These are phyloP conservation scores for Podaxis pistillaris DNA, from an alignment of 768 basidiomycete genomes.

Conservation along the genomic window DNA sequence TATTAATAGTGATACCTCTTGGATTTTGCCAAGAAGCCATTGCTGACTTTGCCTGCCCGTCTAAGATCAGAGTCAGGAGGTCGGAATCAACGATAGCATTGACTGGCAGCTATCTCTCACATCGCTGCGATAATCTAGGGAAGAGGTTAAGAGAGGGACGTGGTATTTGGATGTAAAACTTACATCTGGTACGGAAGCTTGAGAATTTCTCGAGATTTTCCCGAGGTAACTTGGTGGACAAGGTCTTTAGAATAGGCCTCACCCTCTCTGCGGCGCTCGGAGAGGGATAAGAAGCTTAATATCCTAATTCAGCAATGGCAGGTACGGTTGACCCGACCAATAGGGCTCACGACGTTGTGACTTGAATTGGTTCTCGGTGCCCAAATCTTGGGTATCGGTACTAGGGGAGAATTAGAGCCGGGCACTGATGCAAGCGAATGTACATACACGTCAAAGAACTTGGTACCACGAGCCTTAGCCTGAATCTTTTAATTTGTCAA, in stretches of 20 bases:
- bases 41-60: constrained; percentile 73
- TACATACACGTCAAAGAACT: constrained; percentile 84
- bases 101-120: constrained; percentile 35
- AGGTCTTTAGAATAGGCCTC: constrained; percentile 57
- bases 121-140: constrained; percentile 53
- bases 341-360: constrained; percentile 33
- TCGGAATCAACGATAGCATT: constrained; percentile 13
- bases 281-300: constrained; percentile 49
- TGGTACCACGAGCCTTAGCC: constrained; percentile 72
- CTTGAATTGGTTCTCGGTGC: constrained; percentile 36
- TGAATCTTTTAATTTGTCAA: constrained; percentile 50
- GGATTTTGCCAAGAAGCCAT: constrained; percentile 71
- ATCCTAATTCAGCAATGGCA: constrained; percentile 15
- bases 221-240: constrained; percentile 65
- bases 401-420: constrained; percentile 34
- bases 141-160: constrained; percentile 12
- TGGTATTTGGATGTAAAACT: constrained; percentile 20
- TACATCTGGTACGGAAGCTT: constrained; percentile 74
- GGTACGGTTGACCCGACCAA: constrained; percentile 15
- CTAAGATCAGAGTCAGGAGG: constrained; percentile 32
- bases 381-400: constrained; percentile 72
- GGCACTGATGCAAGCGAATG: constrained; percentile 8
- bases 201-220: constrained; percentile 66
- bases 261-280: constrained; percentile 61
- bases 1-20: constrained; percentile 42